Conservation (phyloP, 768 basidiomycete genomes). For the Tylopilus subfusipes region DNA sequence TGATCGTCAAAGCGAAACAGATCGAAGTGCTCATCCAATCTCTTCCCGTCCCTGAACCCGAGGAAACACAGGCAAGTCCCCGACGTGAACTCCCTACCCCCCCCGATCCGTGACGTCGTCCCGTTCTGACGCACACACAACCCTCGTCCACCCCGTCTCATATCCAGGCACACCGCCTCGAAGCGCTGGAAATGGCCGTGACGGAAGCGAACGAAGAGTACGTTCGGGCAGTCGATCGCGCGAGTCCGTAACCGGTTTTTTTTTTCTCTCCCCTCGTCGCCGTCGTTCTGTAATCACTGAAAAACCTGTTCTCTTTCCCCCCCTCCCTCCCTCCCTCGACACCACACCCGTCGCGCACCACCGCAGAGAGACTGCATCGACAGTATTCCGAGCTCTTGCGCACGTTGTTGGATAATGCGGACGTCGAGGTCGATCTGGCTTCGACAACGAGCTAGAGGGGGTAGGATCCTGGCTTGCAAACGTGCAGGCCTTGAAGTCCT, state of each 20-base stretch:
- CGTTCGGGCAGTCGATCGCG: constrained; percentile 61
- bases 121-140: not conserved
- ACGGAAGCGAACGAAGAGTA: constrained; percentile 73
- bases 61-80: constrained; percentile 58
- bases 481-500: not conserved
- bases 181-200: constrained; percentile 69
- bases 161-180: constrained; percentile 59
- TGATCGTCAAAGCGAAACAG: constrained; percentile 85
- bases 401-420: constrained; percentile 54
- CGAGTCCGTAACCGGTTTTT: constrained; percentile 51
- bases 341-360: too few species aligned
- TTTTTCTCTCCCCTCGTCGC: too few species aligned
- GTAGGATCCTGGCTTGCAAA: too few species aligned
- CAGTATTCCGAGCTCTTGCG: constrained; percentile 59
- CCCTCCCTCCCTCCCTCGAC: too few species aligned
- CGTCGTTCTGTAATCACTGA: too few species aligned
- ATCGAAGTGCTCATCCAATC: constrained; percentile 81
- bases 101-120: too few species aligned
- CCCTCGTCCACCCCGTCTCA: not conserved
- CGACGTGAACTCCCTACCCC: too few species aligned
- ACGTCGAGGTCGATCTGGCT: constrained; percentile 32
- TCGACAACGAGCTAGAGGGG: not conserved
- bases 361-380: constrained; percentile 52
- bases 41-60: constrained; percentile 73
- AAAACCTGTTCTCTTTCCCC: too few species aligned